phyloP scores from a whole-genome alignment of 2,329 filamentous ascomycete species.

The Coccinonectria pachysandricola region DNA sequence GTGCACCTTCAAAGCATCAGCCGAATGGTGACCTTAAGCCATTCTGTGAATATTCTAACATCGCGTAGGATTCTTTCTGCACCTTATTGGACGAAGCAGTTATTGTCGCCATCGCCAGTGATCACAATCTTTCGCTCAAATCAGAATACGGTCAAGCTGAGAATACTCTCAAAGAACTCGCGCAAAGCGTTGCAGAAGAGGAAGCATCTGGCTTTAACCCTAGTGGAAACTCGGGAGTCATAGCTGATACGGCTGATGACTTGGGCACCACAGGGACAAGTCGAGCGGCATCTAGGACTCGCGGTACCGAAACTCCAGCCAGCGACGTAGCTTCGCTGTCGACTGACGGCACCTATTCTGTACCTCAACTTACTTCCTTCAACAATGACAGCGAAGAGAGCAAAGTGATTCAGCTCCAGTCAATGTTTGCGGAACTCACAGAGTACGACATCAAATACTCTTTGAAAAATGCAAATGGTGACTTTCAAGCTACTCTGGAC shows the following conservation, averaged over 20 bases:
- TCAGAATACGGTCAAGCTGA: conserved; percentile 44
- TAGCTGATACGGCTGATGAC: conserved; percentile 15
- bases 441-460: conserved; percentile 54
- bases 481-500: conserved; percentile 63
- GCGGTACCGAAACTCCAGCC: conserved; percentile 20
- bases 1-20: no score
- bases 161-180: conserved; percentile 53
- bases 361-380: conserved; percentile 24
- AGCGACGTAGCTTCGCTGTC: conserved; percentile 17
- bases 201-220: conserved; percentile 71
- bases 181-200: conserved; percentile 51
- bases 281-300: conserved; percentile 17
- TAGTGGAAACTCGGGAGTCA: conserved; percentile 51
- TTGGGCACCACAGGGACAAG: conserved; percentile 17
- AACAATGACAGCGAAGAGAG: conserved; percentile 40
- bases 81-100: conserved; percentile 67
- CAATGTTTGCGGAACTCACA: conserved; percentile 63
- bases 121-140: conserved; percentile 54
- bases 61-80: conserved; percentile 60
- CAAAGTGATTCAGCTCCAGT: conserved; percentile 52
- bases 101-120: conserved; percentile 63
- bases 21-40: no score
- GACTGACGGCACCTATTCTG: conserved; percentile 10
- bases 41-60: no score
- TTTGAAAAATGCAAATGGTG: conserved; percentile 55